phyloP scores from a whole-genome alignment of 495 filamentous ascomycete species.

The Daldinia caldariorum region DNA sequence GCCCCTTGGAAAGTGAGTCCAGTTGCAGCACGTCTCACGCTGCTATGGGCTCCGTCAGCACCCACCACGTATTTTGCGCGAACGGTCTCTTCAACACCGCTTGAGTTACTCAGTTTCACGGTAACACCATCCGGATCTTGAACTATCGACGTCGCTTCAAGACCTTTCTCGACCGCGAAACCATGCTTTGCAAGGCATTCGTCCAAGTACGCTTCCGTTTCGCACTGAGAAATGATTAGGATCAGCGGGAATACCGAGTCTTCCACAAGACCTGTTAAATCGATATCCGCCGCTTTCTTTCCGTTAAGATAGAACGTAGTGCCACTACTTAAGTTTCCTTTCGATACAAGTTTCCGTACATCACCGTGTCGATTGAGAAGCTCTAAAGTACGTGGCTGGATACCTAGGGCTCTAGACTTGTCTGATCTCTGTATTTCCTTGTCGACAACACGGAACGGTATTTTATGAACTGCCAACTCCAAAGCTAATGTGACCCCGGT shows the following conservation, averaged over 20 bases:
- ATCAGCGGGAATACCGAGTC: constrained; percentile 53
- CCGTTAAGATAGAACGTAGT: constrained; percentile 42
- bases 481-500: constrained; percentile 45
- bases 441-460: constrained; percentile 46
- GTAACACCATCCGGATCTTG: constrained; percentile 52
- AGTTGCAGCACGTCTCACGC: constrained; percentile 50
- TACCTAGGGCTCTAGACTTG: constrained; percentile 46
- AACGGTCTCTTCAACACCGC: constrained; percentile 40
- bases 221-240: constrained; percentile 53
- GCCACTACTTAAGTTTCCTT: constrained; percentile 35
- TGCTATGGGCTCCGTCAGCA: constrained; percentile 58
- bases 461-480: constrained; percentile 39
- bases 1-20: constrained; percentile 54
- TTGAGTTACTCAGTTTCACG: constrained; percentile 36
- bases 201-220: constrained; percentile 56
- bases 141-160: constrained; percentile 48
- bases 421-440: constrained; percentile 38
- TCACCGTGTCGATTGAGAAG: constrained; percentile 48
- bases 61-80: constrained; percentile 56
- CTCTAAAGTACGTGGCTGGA: constrained; percentile 51
- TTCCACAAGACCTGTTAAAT: constrained; percentile 46
- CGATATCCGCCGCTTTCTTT: constrained; percentile 42
- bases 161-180: constrained; percentile 48
- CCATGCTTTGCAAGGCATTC: constrained; percentile 48
- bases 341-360: constrained; percentile 27